Percentiles rank a stretch among this genome's conserved stretches.
These are phyloP conservation scores for Schizochytrium sp. DNA, from an alignment of 108 stramenopile species.

Conservation along the genomic window DNA sequence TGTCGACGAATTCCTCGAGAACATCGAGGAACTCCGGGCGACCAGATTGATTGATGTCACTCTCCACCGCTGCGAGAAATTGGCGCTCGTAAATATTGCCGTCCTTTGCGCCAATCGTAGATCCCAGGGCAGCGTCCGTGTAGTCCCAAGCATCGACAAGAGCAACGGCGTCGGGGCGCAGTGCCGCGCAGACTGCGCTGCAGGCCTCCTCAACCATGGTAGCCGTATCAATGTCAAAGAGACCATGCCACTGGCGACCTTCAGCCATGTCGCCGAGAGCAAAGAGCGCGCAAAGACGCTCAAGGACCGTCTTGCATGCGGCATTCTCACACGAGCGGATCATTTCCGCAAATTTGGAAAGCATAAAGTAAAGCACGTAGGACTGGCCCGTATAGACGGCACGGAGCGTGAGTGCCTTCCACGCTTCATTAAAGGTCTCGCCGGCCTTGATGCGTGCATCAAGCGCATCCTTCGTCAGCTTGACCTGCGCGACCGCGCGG, in stretches of 20 bases:
- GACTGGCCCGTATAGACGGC: background rate
- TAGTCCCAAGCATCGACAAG: slow-evolving; percentile 78
- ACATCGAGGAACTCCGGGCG: background rate
- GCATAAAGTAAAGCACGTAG: slow-evolving; percentile 11
- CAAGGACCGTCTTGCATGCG: background rate
- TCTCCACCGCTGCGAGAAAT: background rate
- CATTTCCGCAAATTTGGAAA: background rate
- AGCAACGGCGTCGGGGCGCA: slow-evolving; percentile 72
- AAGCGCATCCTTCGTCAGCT: background rate
- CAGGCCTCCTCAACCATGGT: background rate
- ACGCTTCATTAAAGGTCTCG: background rate
- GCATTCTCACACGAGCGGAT: background rate
- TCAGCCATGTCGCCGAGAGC: slow-evolving; percentile 1
- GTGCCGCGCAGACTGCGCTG: slow-evolving; percentile 9
- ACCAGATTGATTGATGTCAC: background rate
- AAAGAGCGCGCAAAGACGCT: background rate
- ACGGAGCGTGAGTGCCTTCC: background rate
- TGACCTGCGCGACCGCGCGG: background rate
- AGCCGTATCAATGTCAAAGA: background rate
- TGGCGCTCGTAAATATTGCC: slow-evolving; percentile 8
- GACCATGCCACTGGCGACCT: background rate
- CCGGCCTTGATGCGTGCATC: background rate
- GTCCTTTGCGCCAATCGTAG: background rate
- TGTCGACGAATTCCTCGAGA: background rate
- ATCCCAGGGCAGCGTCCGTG: slow-evolving; percentile 65